Evolutionary conservation across 768 basidiomycete genomes (phyloP).

Genomic region (Nevesoporus exiguus): DNA sequence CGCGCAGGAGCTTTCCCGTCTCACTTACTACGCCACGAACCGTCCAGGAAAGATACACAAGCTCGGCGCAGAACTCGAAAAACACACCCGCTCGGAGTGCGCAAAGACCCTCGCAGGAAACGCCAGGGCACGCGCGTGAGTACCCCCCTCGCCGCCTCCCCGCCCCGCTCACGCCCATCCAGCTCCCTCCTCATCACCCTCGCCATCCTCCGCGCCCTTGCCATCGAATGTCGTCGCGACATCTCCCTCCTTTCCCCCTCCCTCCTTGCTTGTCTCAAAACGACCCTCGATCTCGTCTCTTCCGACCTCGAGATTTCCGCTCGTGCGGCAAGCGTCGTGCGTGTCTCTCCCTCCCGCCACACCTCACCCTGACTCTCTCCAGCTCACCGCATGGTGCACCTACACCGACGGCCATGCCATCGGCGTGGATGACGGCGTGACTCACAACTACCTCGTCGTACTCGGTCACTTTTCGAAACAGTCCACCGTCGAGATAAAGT

Average conservation of each 20-base stretch:
- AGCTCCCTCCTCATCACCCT: slow-evolving; percentile 82
- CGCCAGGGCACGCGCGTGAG: slow-evolving; percentile 75
- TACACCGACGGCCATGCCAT: slow-evolving; percentile 85
- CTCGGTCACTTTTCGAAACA: slow-evolving; percentile 63
- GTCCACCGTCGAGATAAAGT: slow-evolving; percentile 46
- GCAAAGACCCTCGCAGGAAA: slow-evolving; percentile 69
- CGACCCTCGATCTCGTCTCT: slow-evolving; percentile 50
- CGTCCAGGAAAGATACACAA: slow-evolving; percentile 78
- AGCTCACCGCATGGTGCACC: slow-evolving; percentile 92
- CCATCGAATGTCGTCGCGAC: slow-evolving; percentile 84
- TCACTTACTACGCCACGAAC: slow-evolving; percentile 86
- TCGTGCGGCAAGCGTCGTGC: slow-evolving; percentile 75
- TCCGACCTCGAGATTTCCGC: slow-evolving; percentile 74
- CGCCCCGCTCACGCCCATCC: background rate
- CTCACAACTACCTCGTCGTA: slow-evolving; percentile 65
- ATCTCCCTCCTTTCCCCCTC: slow-evolving; percentile 70
- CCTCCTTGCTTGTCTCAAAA: slow-evolving; percentile 62
- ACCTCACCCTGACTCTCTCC: background rate
- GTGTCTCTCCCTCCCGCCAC: slow-evolving; percentile 26
- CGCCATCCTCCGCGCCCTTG: slow-evolving; percentile 74
- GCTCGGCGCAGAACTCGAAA: slow-evolving; percentile 73
- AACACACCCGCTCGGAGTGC: slow-evolving; percentile 61
- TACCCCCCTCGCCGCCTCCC: slow-evolving; percentile 8
- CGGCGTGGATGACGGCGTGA: slow-evolving; percentile 69
- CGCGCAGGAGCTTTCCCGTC: slow-evolving; percentile 77